A percentile compares a stretch with the other conserved stretches of the same genome.
Conservation (phyloP, 345 rosid species). For the Bruguiera sexangula region DNA sequence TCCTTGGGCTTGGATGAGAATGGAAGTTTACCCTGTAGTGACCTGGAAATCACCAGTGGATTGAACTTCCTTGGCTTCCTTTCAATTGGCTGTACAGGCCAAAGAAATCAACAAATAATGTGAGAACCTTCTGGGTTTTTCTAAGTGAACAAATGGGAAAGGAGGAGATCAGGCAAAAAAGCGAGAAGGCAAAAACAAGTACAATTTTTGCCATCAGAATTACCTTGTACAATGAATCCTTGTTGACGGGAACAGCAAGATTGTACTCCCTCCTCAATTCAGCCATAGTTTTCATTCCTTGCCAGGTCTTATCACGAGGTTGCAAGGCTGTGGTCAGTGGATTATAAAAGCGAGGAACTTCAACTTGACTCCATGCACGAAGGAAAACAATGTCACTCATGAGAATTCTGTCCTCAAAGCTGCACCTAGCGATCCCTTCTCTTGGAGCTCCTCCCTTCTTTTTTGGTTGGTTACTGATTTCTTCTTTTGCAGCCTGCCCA, state of each 20-base stretch:
- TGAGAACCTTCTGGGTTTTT: too few relatives aligned
- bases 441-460: constrained; percentile 56
- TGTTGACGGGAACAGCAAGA: constrained; percentile 70
- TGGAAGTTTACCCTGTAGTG: constrained; percentile 67
- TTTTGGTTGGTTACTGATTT: constrained; percentile 60
- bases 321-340: constrained; percentile 88
- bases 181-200: not conserved
- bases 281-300: constrained; percentile 86
- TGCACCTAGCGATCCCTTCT: constrained; percentile 92
- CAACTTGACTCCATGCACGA: constrained; percentile 80
- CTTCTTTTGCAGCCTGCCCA: constrained; percentile 75
- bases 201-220: not conserved
- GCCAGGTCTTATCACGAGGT: constrained; percentile 73
- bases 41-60: constrained; percentile 65
- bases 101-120: not conserved
- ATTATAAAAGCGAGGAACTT: constrained; percentile 68
- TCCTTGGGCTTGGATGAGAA: constrained; percentile 82
- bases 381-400: constrained; percentile 89
- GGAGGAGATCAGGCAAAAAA: not conserved
- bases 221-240: constrained; percentile 89
- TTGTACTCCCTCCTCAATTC: constrained; percentile 71
- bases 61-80: constrained; percentile 74
- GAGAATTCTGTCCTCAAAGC: constrained; percentile 88
- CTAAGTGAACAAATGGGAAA: too few relatives aligned
- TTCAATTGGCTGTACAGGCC: constrained; percentile 58